Percentiles rank a stretch among this genome's conserved stretches.
These are phyloP conservation scores for Monosporascus sp. DNA, from an alignment of 2,329 filamentous ascomycete species.

Conservation along the genomic window DNA sequence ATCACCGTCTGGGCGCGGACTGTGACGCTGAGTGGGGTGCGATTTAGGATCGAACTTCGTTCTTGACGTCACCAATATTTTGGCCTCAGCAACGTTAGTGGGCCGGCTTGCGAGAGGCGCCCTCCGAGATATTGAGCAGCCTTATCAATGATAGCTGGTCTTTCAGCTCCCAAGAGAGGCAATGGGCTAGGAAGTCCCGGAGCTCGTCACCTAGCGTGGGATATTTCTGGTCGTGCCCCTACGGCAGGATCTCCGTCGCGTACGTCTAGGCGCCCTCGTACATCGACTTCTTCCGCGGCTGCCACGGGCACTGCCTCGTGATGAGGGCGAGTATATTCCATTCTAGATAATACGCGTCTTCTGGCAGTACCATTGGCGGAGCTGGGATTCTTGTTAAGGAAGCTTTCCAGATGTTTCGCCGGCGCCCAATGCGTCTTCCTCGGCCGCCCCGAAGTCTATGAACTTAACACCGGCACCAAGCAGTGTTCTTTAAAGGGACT, in stretches of 20 bases:
- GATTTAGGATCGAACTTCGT: background rate
- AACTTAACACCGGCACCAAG: constrained; percentile 6
- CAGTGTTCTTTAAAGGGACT: constrained; percentile 4
- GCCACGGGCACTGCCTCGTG: constrained; percentile 1
- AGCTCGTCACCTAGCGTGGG: constrained; percentile 6
- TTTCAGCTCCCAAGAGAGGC: background rate
- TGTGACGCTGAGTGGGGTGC: background rate
- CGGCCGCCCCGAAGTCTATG: constrained; percentile 7
- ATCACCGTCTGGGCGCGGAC: background rate
- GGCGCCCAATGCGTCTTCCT: background rate
- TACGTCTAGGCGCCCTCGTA: constrained; percentile 4
- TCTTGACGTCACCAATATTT: background rate
- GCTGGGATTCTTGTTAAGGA: background rate
- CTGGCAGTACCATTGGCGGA: no score
- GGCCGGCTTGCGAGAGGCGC: background rate
- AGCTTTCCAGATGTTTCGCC: constrained; percentile 2
- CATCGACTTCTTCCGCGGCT: background rate
- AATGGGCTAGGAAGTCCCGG: constrained; percentile 5
- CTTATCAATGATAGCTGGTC: constrained; percentile 1
- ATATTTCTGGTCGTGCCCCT: constrained; percentile 4
- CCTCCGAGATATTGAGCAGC: constrained; percentile 4
- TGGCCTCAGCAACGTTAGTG: background rate
- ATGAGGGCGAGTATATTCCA: constrained; percentile 5
- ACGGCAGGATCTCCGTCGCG: constrained; percentile 6
- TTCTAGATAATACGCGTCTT: no score